A percentile compares a stretch with the other conserved stretches of the same genome.
Evolutionary conservation across 805 yeast species (phyloP).

Genomic region (Kurtzmaniella cleridarum): DNA sequence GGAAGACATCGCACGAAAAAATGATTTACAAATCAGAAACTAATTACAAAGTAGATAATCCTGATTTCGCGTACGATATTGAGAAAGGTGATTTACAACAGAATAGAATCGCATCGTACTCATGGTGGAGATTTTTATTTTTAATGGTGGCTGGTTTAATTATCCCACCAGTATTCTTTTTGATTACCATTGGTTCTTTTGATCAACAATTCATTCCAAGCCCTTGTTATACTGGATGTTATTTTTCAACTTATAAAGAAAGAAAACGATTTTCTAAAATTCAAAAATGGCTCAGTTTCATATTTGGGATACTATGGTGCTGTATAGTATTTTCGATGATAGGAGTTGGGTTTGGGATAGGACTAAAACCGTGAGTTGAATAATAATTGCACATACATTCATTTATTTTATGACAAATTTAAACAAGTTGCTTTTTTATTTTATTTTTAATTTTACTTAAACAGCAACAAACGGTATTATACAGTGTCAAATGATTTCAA

Average conservation of each 20-base stretch:
- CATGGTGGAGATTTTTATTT: constrained; percentile 14
- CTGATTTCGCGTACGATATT: constrained; percentile 2
- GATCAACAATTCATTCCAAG: constrained; percentile 20
- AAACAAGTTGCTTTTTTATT: no score
- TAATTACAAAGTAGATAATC: background rate
- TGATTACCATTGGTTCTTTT: constrained; percentile 29
- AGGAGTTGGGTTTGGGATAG: constrained; percentile 33
- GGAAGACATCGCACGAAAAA: constrained; percentile 11
- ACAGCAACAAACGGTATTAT: no score
- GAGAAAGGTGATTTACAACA: constrained; percentile 6
- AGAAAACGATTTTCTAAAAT: constrained; percentile 11
- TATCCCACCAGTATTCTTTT: constrained; percentile 34
- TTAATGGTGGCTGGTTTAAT: constrained; percentile 29
- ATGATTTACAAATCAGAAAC: constrained; percentile 8
- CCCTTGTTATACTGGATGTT: constrained; percentile 15
- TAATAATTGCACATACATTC: background rate
- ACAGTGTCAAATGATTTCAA: no score
- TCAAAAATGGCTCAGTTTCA: constrained; percentile 28
- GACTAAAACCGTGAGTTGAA: constrained; percentile 7
- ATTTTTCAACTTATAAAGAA: constrained; percentile 8
- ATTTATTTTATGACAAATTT: background rate
- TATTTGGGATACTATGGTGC: constrained; percentile 31
- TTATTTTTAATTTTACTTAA: no score
- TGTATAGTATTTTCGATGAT: constrained; percentile 31
- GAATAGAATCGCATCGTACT: background rate